Evolutionary conservation across 345 rosid genomes (phyloP), one percentile per base, ranked within the genome.

Genomic region (Hibiscus tridactylites): DNA sequence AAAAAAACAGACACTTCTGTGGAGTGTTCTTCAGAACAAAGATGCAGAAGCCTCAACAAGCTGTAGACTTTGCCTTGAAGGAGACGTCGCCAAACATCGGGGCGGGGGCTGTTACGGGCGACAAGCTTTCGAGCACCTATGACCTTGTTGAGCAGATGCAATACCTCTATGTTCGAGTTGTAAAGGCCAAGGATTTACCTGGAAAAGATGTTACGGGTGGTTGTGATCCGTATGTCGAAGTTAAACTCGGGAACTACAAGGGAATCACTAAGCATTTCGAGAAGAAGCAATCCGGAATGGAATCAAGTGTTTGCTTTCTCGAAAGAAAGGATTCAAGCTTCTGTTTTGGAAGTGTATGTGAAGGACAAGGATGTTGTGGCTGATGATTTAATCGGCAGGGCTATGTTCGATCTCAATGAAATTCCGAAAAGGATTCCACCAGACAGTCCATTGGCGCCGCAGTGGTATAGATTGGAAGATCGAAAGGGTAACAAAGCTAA

Each of bases 91-190:
- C 99, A 26, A 92, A 90, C 68, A 90, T 95, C 24, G 97, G 99
- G n/a, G 97, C 89, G 21, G 93, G 86, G 61, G 77, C 79, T 61
- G 31, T 86, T 9, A 74, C 88, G 0, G 90, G 84, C 35, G 96
- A 92, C 67, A 95, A 90, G 86, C 97, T 88, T 53, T 84, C 97
- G 2, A 71, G 88, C 85, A 90, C 99, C 47, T 95, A 95, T 85
- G 99, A 95, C 74, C 89, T 95, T 29, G 98, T 95, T 31, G 99
- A 95, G 82, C 99, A 95, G 79, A 95, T 95, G 99, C 93, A 90
- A 17, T 95, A 95, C 83, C 96, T 95, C 33, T 95, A 92, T 72
- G 96, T 95, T 54, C 90, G 83, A 44, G 97, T 92, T 7, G 87
- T 92, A 29, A 95, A 94, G 81, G 97, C 98, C 8, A 94, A 88